Base-by-base conservation (phyloP, 768 basidiomycete genomes). In the Suillus brevipes region DNA sequence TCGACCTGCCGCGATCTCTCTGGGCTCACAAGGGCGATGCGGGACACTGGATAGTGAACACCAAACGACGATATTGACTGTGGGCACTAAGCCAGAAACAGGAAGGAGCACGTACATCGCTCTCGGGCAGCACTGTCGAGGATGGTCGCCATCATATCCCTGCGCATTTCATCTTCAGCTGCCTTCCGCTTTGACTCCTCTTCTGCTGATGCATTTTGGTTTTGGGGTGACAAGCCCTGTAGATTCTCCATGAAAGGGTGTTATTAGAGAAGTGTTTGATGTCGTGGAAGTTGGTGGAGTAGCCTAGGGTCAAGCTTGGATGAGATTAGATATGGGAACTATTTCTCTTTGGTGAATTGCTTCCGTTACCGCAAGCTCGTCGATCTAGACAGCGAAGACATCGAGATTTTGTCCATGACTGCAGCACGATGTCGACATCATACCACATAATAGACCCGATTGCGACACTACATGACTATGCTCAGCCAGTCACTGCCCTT, bases 11-110 rank as follows among this genome's bases (percentile, higher is more conserved):
- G 83, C 20, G 93, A 90, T 73, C 92, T 82, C 47, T 91, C 87
- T 0, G 92, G 89, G 68, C 91, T 91, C 69, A 96, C 95, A 36
- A 97, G 86, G 5, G 89, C 85, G 67, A 97, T 96, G 58, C 95
- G 88, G 12, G 92, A 89, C 63, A 96, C 94, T 97, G 72, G 3
- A 31, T 20, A n/a, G 59, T 34, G 31, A 47, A 36, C 28, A 63
- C 25, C 10, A 57, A 23, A 49, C 47, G 45, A 55, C 28, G 31
- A 60, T 37, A 62, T 31, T 45, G 20, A 42, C 25, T 40, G 40
- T 9, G 36, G 10, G 52, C 3, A 38, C 42, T 25, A 65, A 64
- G 28, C 23, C 57, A 52, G 45, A 37, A 53, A 36, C 12, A 16
- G 43, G 12, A 45, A 37, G 58, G 6, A 64, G 25, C 36, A 75